Evolutionary conservation across 352 stramenopile genomes (phyloP), one percentile per base, ranked within the genome.

Genomic region (Pythium insidiosum): DNA sequence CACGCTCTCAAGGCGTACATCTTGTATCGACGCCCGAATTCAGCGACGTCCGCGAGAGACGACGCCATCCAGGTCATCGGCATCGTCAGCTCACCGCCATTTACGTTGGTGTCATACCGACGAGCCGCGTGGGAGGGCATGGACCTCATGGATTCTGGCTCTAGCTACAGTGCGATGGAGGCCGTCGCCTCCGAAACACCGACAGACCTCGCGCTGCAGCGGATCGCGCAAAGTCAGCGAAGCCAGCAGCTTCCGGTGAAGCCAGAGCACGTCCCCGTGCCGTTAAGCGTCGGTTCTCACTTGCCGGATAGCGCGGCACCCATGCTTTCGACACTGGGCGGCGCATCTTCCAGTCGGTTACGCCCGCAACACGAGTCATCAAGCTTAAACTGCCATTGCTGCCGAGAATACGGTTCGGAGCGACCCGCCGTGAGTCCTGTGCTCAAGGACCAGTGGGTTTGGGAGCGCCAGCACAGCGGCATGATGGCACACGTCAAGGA

Each of bases 81-180:
- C 6, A 49, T 65, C 9, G 64, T 75, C 28, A 51, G 38, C 10
- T 75, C 64, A 26, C 64, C 64, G 4, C 39, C 54, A 7, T 75
- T 75, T 35, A 75, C 64, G 3, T 40, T 75, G 4, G 62, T 71
- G 5, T 75, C 64, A 11, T 68, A 75, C 40, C 64, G 64, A 28
- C 64, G 64, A 4, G 38, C 47, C 4, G 29, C 38, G 5, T 47
- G 38, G 47, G 47, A 54, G 38, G 38, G 2, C 22, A 31, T 16
- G 47, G 47, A 11, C 24, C 29, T n/a, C 28, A 28, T 44, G 10
- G 38, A 47, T 5, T n/a, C n/a, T n/a, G 19, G 15, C 47, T 34
- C 54, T 44, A 10, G 41, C 47, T 68, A 68, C 34, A 44, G 50
- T 9, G 53, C 33, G 15, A 51, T 64, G 12, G 39, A 35, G 13